Evolutionary conservation across 306 rosid genomes (phyloP).

Genomic region (Sechiopsis laciniata): DNA sequence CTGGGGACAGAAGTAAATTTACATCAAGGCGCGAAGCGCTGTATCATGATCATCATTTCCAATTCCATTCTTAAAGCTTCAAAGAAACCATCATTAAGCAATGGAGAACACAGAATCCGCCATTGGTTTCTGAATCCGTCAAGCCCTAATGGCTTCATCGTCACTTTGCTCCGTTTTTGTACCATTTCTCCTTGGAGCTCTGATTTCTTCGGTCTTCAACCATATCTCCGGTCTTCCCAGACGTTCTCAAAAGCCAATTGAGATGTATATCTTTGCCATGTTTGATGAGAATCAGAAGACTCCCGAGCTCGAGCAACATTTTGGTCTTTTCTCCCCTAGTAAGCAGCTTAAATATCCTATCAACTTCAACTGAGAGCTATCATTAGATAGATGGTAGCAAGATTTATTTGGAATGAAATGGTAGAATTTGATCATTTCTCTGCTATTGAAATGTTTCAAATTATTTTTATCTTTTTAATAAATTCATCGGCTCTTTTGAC

Average conservation of each 20-base stretch:
- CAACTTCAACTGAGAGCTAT: slow-evolving; percentile 13
- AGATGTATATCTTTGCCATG: not conserved
- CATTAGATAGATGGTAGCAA: not conserved
- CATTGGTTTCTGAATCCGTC: not conserved
- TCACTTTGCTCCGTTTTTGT: not conserved
- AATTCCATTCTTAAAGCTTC: too few relatives aligned
- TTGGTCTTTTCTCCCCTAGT: slow-evolving; percentile 33
- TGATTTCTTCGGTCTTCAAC: too few relatives aligned
- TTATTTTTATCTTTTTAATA: not conserved
- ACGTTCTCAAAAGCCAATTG: not conserved
- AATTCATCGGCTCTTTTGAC: not conserved
- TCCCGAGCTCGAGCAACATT: slow-evolving; percentile 26
- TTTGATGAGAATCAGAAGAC: slow-evolving; percentile 20
- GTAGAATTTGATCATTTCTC: not conserved
- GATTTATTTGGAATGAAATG: not conserved
- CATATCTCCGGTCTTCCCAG: too few relatives aligned
- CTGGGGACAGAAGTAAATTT: too few relatives aligned
- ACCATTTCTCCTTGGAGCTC: not conserved
- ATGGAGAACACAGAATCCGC: too few relatives aligned
- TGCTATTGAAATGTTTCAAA: not conserved
- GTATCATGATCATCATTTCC: too few relatives aligned
- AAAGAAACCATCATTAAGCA: too few relatives aligned
- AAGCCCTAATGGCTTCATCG: not conserved
- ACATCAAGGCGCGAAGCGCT: too few relatives aligned
- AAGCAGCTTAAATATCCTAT: slow-evolving; percentile 24